Base-by-base conservation (phyloP, 441 rosid genomes). In the Cnidoscolus chayamansa region DNA sequence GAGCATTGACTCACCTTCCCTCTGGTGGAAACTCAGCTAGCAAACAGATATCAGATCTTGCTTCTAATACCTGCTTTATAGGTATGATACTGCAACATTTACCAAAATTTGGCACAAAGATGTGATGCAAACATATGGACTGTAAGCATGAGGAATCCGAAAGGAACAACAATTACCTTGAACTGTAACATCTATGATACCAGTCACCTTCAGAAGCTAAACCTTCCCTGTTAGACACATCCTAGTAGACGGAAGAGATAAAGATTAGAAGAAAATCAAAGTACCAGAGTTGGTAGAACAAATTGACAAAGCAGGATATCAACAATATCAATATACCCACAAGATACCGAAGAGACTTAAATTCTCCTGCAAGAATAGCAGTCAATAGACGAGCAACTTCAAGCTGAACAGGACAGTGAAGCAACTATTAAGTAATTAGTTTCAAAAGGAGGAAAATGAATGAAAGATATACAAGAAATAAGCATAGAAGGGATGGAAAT, bases 151-250 rank as follows among this genome's bases (percentile, higher is more conserved):
- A 59, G 16, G 25, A 68, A 70, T 67, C 60, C 25, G 65, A 53
- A 66, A 62, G 35, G 59, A 47, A 59, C 45, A 68, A 68, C 45
- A 12, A 63, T 48, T 80, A 87, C 93, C 86, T 81, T 16, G 83
- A 85, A 55, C 63, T 49, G 74, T 79, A 86, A 72, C 89, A 84
- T 82, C 88, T 82, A 62, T 74, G 72, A 32, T 85, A 87, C 83
- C 88, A 86, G 73, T 87, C 94, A 78, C 81, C 78, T 55, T 85
- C 89, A 55, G 88, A 80, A 67, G 88, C 90, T 81, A 84, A 82
- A 55, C 90, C 95, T 82, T 89, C 92, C 77, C 89, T 83, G 61
- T 86, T 86, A 56, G 95, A 90, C 76, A 90, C 77, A 70, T 90
- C 92, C 92, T 90, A 74, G 55, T 12, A 61, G 47, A 73, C 30